phyloP scores from a whole-genome alignment of 768 basidiomycete genomes.

The Amyloporia xantha region DNA sequence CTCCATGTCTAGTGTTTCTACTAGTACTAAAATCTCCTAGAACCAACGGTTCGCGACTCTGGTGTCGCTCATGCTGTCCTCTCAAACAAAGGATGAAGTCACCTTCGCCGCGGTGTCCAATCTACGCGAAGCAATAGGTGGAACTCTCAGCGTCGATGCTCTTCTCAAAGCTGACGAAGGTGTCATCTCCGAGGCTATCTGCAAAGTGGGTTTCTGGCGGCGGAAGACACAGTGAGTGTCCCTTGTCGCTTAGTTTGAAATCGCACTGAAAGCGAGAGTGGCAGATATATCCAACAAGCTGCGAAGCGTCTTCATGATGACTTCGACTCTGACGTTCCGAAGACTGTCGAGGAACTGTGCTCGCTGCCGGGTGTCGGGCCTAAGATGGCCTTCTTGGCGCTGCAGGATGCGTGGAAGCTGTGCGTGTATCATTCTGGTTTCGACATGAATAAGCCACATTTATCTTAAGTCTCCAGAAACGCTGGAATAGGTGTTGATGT shows the following conservation, averaged over 20 bases:
- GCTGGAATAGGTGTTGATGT: constrained; percentile 93
- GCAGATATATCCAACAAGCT: constrained; percentile 69
- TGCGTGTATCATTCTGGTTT: constrained; percentile 27
- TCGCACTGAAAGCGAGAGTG: too few species aligned
- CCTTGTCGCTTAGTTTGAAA: too few species aligned
- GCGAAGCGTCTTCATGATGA: constrained; percentile 63
- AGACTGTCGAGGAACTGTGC: constrained; percentile 83
- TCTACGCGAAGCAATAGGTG: constrained; percentile 68
- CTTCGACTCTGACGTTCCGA: constrained; percentile 80
- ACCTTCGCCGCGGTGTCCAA: constrained; percentile 74
- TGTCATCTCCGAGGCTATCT: constrained; percentile 68
- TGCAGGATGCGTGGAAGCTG: constrained; percentile 84
- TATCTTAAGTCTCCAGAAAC: constrained; percentile 42
- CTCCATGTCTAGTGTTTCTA: not conserved
- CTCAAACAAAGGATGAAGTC: constrained; percentile 92
- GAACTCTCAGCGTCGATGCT: constrained; percentile 69
- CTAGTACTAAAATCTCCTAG: constrained; percentile 59
- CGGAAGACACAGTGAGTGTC: constrained; percentile 69
- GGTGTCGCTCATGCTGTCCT: constrained; percentile 90
- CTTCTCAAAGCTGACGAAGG: constrained; percentile 57
- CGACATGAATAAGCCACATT: not conserved
- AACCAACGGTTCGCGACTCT: constrained; percentile 79
- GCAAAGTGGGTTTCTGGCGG: constrained; percentile 91
- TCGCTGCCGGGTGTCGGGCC: constrained; percentile 89
- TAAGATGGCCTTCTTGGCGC: constrained; percentile 88